These are phyloP conservation scores for Zoysia pacifica DNA, from an alignment of 176 grass and related monocot genomes.

Conservation along the genomic window DNA sequence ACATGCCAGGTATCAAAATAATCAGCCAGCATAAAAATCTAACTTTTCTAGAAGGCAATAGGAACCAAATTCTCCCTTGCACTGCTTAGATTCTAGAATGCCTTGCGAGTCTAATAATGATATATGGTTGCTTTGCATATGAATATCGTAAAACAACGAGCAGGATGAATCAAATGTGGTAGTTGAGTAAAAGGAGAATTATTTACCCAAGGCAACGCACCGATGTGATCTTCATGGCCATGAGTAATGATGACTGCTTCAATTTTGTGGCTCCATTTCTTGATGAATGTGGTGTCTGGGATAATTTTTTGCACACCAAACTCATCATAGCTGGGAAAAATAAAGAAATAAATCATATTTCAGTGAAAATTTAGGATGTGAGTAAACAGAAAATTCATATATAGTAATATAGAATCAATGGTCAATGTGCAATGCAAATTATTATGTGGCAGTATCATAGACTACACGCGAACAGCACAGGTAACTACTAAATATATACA, in stretches of 20 bases:
- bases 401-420: background rate
- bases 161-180: slow-evolving; percentile 20
- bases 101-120: slow-evolving; percentile 1
- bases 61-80: background rate
- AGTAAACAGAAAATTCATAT: background rate
- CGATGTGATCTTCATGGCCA: slow-evolving; percentile 99
- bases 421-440: slow-evolving; percentile 5
- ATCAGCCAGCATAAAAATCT: slow-evolving; percentile 18
- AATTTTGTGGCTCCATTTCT: slow-evolving; percentile 98
- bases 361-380: slow-evolving; percentile 4
- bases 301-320: slow-evolving; percentile 99
- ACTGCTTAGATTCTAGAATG: background rate
- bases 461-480: background rate
- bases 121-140: slow-evolving; percentile 6
- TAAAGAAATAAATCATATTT: slow-evolving; percentile 14
- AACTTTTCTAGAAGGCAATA: background rate
- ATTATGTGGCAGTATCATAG: slow-evolving; percentile 4
- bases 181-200: slow-evolving; percentile 50
- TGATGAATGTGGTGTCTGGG: slow-evolving; percentile 97
- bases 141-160: slow-evolving; percentile 6
- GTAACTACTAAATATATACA: no score
- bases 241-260: slow-evolving; percentile 99
- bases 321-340: slow-evolving; percentile 76
- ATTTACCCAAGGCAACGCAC: slow-evolving; percentile 99
- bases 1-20: slow-evolving; percentile 2